These are phyloP conservation scores for Solanum sejunctum DNA, from an alignment of 257 asterid species.

Conservation along the genomic window DNA sequence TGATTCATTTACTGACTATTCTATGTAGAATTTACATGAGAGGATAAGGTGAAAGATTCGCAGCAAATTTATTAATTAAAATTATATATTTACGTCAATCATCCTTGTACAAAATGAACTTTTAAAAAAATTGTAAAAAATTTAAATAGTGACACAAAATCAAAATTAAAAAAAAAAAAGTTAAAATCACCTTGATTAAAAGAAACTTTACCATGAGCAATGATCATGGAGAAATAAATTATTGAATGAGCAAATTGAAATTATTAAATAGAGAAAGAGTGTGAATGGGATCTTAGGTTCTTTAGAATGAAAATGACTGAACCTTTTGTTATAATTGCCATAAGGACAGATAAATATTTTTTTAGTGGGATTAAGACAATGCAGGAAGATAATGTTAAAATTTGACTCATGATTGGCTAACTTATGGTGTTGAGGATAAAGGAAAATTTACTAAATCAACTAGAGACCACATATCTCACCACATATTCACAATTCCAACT, in stretches of 20 bases:
- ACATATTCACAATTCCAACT: neutral
- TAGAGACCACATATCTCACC: constrained; percentile 9
- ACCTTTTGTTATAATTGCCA: neutral
- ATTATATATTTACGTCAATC: neutral
- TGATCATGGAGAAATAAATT: neutral
- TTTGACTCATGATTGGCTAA: neutral
- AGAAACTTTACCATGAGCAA: neutral
- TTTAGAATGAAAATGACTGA: constrained; percentile 16
- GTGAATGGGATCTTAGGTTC: constrained; percentile 4
- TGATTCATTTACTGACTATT: neutral
- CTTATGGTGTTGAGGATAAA: constrained; percentile 2
- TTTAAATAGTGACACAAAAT: neutral
- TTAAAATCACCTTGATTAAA: neutral
- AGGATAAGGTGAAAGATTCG: neutral
- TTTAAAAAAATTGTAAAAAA: neutral
- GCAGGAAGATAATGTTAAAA: constrained; percentile 4
- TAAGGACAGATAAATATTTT: constrained; percentile 10
- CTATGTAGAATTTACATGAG: neutral
- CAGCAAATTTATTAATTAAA: neutral
- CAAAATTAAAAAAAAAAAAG: neutral
- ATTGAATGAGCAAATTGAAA: neutral
- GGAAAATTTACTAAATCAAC: constrained; percentile 7
- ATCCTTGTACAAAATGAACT: neutral
- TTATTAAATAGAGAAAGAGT: neutral
- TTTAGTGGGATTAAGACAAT: constrained; percentile 4